These are phyloP conservation scores for Leishmania arabica DNA, from an alignment of 208 protist genomes.

Conservation along the genomic window DNA sequence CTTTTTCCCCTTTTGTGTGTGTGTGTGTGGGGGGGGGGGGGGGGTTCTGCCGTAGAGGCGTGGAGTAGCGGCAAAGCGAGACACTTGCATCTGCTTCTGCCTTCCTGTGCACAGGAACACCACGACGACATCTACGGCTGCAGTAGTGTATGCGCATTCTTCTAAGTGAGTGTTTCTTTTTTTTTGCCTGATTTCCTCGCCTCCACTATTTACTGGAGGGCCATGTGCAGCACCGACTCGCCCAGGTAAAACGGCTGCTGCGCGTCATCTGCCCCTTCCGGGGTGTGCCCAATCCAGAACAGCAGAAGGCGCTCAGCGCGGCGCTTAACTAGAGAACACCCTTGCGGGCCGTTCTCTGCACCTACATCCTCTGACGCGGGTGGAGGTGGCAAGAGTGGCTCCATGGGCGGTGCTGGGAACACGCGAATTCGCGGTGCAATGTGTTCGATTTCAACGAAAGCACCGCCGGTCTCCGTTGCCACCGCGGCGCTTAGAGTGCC, in stretches of 20 bases:
- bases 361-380: conserved; percentile 4
- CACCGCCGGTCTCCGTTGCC: not conserved
- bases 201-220: not conserved
- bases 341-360: not conserved
- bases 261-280: conserved; percentile 32
- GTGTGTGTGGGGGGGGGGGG: too few species aligned
- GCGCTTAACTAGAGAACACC: conserved; percentile 4
- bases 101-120: not conserved
- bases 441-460: conserved; percentile 33
- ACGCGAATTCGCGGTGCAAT: conserved; percentile 18
- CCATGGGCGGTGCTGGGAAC: conserved; percentile 15
- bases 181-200: not conserved
- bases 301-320: conserved; percentile 62
- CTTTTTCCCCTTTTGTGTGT: not conserved
- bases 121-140: not conserved
- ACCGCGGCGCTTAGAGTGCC: not conserved
- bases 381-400: not conserved
- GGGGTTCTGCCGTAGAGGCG: not conserved
- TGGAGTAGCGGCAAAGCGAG: too few species aligned
- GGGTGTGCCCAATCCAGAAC: conserved; percentile 85
- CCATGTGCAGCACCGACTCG: conserved; percentile 5
- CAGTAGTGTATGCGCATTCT: not conserved
- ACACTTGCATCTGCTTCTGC: not conserved
- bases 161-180: not conserved
- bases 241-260: conserved; percentile 75